These are phyloP conservation scores for Mortierella sp. DNA, from an alignment of 371 early-diverging fungal genomes.

Conservation along the genomic window DNA sequence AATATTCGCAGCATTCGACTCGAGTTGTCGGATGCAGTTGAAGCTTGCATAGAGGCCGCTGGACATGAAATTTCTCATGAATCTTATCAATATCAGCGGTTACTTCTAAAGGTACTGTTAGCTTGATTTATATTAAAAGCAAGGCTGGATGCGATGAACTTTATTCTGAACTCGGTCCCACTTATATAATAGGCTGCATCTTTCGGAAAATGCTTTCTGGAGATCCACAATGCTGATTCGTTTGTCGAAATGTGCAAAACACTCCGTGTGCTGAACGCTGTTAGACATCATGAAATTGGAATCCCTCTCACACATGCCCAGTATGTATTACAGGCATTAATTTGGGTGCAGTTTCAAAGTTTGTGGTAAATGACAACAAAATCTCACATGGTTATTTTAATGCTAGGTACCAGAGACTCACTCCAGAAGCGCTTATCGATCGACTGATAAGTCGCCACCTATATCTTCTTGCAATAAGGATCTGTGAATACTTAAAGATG, in stretches of 20 bases:
- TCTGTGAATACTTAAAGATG: constrained; percentile 87
- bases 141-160: constrained; percentile 23
- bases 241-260: constrained; percentile 91
- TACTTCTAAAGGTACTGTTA: constrained; percentile 70
- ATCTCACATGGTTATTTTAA: not conserved
- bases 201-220: constrained; percentile 94
- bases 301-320: constrained; percentile 91
- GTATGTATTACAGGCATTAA: constrained; percentile 62
- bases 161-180: not conserved
- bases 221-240: constrained; percentile 83
- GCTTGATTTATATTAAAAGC: not conserved
- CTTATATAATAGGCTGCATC: constrained; percentile 81
- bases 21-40: constrained; percentile 89
- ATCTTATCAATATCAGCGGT: constrained; percentile 77
- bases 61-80: constrained; percentile 84
- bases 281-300: constrained; percentile 86
- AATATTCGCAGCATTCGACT: constrained; percentile 88
- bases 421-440: constrained; percentile 84
- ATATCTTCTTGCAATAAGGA: constrained; percentile 87
- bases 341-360: not conserved
- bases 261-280: constrained; percentile 91
- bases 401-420: constrained; percentile 77
- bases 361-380: not conserved
- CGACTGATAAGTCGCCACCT: constrained; percentile 87
- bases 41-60: constrained; percentile 95